Percentiles rank a stretch among this genome's conserved stretches.
Evolutionary conservation across 495 filamentous ascomycete genomes (phyloP).

Genomic region (Xylona heveae): DNA sequence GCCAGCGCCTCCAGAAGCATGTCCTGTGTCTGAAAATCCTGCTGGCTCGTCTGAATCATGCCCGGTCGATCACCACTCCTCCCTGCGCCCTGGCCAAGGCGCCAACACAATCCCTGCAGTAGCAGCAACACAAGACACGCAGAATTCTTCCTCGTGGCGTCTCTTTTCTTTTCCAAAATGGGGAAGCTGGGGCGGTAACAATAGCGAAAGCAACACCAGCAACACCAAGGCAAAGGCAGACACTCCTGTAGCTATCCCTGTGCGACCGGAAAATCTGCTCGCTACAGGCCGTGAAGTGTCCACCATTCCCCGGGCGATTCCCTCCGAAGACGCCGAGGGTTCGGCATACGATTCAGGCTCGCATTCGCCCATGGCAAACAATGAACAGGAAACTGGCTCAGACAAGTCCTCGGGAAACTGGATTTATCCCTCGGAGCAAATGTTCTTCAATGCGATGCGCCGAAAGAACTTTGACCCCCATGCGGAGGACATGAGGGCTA

Average conservation of each 20-base stretch:
- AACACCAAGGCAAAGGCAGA: conserved; percentile 9
- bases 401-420: conserved; percentile 51
- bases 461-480: conserved; percentile 25
- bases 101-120: too few species aligned
- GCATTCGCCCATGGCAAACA: conserved; percentile 37
- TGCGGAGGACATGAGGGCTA: conserved; percentile 19
- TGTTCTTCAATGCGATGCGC: conserved; percentile 90
- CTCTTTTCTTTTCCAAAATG: conserved; percentile 6
- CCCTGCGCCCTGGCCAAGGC: too few species aligned
- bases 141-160: not conserved
- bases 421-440: conserved; percentile 89
- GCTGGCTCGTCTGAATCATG: conserved; percentile 1
- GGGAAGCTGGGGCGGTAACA: too few species aligned
- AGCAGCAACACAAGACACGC: not conserved
- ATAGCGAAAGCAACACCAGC: too few species aligned
- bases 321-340: conserved; percentile 14
- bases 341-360: conserved; percentile 16
- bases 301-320: conserved; percentile 50
- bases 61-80: not conserved
- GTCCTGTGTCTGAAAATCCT: conserved; percentile 7
- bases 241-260: too few species aligned
- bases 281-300: conserved; percentile 53
- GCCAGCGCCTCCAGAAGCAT: conserved; percentile 17
- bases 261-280: too few species aligned
- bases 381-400: conserved; percentile 46